A percentile compares a stretch with the other conserved stretches of the same genome.
Evolutionary conservation across 805 yeast species (phyloP).

Genomic region (Wickerhamiella australiensis): DNA sequence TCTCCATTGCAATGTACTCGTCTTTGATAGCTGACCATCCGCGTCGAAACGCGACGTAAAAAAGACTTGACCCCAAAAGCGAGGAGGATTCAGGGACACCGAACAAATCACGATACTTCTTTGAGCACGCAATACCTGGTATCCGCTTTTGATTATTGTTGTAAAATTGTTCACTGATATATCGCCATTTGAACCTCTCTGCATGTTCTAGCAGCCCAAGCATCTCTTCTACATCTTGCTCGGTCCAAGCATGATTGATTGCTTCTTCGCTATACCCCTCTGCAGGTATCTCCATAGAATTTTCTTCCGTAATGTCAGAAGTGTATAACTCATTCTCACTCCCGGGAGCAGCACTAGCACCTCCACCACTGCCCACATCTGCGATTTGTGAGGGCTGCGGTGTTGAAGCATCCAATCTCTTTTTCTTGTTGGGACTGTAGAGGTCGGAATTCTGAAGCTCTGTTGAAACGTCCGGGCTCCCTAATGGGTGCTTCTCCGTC

Average conservation of each 20-base stretch:
- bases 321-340: background rate
- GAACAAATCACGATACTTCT: conserved; percentile 42
- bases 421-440: conserved; percentile 2
- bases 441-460: background rate
- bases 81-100: conserved; percentile 42
- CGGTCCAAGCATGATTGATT: conserved; percentile 26
- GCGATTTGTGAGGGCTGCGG: background rate
- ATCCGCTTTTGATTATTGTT: conserved; percentile 30
- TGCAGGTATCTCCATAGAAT: conserved; percentile 16
- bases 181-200: conserved; percentile 50
- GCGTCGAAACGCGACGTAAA: conserved; percentile 37
- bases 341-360: background rate
- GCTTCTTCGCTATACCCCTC: conserved; percentile 13
- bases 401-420: background rate
- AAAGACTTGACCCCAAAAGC: conserved; percentile 39
- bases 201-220: conserved; percentile 39
- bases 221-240: conserved; percentile 37
- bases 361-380: background rate
- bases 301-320: conserved; percentile 10
- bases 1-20: conserved; percentile 12
- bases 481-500: background rate
- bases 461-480: background rate
- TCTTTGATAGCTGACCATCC: conserved; percentile 34
- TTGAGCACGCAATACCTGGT: conserved; percentile 43
- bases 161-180: conserved; percentile 34